phyloP scores from a whole-genome alignment of 225 moss, liverwort and hornwort species.

The Takakia lepidozioides region DNA sequence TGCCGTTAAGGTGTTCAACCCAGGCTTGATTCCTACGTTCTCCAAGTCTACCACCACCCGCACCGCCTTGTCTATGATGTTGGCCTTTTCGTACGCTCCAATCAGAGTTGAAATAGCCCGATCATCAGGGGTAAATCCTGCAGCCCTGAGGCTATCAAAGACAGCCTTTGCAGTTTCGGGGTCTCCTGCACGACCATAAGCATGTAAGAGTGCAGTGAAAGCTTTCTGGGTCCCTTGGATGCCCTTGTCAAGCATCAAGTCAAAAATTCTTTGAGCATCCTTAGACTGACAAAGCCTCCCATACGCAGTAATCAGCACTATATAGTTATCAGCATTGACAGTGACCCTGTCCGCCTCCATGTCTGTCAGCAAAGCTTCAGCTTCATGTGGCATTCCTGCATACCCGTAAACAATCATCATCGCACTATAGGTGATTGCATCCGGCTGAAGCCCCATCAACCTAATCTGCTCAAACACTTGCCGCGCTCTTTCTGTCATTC shows the following conservation, averaged over 20 bases:
- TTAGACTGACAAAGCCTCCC: not conserved
- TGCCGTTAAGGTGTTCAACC: too few species aligned
- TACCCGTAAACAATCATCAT: not conserved
- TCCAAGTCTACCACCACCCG: too few species aligned
- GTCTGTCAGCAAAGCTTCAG: not conserved
- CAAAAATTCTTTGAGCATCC: not conserved
- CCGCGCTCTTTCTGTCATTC: not conserved
- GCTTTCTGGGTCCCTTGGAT: not conserved
- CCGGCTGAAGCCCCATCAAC: not conserved
- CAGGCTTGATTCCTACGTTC: too few species aligned
- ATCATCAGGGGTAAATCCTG: not conserved
- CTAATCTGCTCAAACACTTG: not conserved
- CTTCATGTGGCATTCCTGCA: not conserved
- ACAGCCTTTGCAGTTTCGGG: not conserved
- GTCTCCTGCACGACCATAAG: not conserved
- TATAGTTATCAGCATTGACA: not conserved
- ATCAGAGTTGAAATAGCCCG: not conserved
- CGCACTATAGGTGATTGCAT: not conserved
- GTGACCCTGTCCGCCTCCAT: not conserved
- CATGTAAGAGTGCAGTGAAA: not conserved
- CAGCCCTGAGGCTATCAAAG: not conserved
- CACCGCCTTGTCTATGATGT: not conserved
- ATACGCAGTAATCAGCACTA: not conserved
- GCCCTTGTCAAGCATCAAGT: not conserved
- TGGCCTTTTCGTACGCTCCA: not conserved